Conservation (phyloP, 2,329 filamentous ascomycete species). For the Cladosporium sp. region DNA sequence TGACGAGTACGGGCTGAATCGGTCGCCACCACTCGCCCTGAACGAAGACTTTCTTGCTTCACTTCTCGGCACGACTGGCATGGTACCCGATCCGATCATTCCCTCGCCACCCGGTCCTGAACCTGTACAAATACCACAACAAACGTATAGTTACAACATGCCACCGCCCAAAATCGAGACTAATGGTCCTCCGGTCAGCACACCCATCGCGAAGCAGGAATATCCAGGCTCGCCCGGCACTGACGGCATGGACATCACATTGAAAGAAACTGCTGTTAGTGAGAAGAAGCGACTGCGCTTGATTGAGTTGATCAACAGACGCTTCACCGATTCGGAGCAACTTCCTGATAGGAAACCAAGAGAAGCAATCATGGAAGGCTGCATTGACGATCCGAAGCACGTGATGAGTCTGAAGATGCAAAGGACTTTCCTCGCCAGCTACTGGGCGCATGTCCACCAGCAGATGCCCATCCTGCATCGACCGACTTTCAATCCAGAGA, state of each 20-base stretch:
- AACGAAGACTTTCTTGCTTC: slow-evolving; percentile 27
- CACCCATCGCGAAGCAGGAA: slow-evolving; percentile 4
- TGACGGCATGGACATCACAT: slow-evolving; percentile 56
- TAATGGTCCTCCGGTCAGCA: slow-evolving; percentile 14
- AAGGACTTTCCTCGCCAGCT: slow-evolving; percentile 88
- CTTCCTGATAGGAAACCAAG: slow-evolving; percentile 69
- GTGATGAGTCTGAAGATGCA: slow-evolving; percentile 86
- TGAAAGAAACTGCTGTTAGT: slow-evolving; percentile 74
- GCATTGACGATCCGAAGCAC: slow-evolving; percentile 59
- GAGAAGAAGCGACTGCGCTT: slow-evolving; percentile 77
- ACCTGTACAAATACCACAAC: slow-evolving; percentile 11
- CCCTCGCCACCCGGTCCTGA: slow-evolving; percentile 24
- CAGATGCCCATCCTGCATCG: slow-evolving; percentile 93
- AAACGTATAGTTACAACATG: slow-evolving; percentile 16
- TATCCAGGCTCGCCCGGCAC: slow-evolving; percentile 11
- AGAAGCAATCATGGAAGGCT: slow-evolving; percentile 71
- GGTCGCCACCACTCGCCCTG: slow-evolving; percentile 63
- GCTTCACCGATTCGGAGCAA: slow-evolving; percentile 77
- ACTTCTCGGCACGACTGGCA: slow-evolving; percentile 19
- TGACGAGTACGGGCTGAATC: slow-evolving; percentile 67
- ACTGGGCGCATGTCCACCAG: slow-evolving; percentile 91
- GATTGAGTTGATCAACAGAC: slow-evolving; percentile 71
- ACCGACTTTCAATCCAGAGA: slow-evolving; percentile 85
- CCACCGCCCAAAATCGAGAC: slow-evolving; percentile 24
- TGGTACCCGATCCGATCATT: slow-evolving; percentile 14